Conservation (phyloP, 805 yeast genomes). For the Teunomyces atbi region DNA sequence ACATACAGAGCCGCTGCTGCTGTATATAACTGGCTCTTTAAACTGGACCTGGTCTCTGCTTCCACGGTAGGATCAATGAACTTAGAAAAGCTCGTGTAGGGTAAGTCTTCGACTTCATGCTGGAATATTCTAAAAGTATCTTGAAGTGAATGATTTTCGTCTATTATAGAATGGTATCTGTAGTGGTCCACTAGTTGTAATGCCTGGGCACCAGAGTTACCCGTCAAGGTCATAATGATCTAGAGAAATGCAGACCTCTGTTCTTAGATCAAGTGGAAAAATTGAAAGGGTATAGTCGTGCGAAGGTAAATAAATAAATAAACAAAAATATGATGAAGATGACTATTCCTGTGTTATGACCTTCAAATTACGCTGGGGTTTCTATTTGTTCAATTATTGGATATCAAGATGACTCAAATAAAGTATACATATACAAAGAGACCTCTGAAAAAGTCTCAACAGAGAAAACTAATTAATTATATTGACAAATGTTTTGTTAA, state of each 20-base stretch:
- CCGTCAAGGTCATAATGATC: background rate
- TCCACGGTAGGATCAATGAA: background rate
- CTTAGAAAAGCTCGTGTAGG: background rate
- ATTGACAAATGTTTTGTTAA: background rate
- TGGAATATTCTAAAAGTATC: constrained; percentile 17
- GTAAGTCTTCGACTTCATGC: constrained; percentile 11
- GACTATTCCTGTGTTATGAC: too few species aligned
- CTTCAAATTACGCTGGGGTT: too few species aligned
- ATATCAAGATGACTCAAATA: too few species aligned
- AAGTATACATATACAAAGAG: too few species aligned
- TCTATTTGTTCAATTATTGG: too few species aligned
- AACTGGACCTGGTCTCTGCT: background rate
- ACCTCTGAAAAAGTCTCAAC: too few species aligned
- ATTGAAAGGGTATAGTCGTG: background rate
- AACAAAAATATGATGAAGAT: too few species aligned
- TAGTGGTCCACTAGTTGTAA: constrained; percentile 16
- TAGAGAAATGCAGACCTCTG: background rate
- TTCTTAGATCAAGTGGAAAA: background rate
- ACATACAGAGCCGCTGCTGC: background rate
- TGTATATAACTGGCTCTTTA: background rate
- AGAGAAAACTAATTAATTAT: too few species aligned
- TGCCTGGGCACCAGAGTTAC: background rate
- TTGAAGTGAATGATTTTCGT: constrained; percentile 19
- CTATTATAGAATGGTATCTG: constrained; percentile 13
- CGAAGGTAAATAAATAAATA: background rate